A percentile compares a stretch with the other conserved stretches of the same genome.
Conservation (phyloP, 2,329 filamentous ascomycete species). For the Colletotrichum phormii region DNA sequence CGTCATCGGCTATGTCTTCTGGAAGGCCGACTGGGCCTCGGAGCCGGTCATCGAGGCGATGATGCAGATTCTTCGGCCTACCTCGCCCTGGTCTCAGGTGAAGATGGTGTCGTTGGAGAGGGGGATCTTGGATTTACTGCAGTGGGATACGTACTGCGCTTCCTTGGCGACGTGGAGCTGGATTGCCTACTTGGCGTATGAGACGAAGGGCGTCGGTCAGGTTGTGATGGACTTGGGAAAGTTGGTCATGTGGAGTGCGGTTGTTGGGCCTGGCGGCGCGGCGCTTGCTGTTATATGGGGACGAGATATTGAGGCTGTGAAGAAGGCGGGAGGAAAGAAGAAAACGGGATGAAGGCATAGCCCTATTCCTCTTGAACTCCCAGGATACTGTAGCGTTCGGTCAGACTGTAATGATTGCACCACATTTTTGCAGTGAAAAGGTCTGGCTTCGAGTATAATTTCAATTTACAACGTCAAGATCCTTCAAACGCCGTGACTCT, state of each 20-base stretch:
- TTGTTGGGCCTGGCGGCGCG: slow-evolving; percentile 39
- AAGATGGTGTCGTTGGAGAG: slow-evolving; percentile 30
- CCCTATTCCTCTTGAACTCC: too few species aligned
- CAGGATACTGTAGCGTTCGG: too few species aligned
- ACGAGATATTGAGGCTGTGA: slow-evolving; percentile 29
- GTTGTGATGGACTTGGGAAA: slow-evolving; percentile 10
- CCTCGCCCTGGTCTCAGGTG: background rate
- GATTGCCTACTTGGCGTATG: slow-evolving; percentile 34
- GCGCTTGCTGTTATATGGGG: slow-evolving; percentile 39
- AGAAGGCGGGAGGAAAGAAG: background rate
- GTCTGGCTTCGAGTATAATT: too few species aligned
- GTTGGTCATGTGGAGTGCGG: slow-evolving; percentile 4
- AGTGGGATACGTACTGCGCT: slow-evolving; percentile 42
- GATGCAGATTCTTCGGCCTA: slow-evolving; percentile 28
- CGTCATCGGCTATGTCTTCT: slow-evolving; percentile 22
- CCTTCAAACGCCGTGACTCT: too few species aligned
- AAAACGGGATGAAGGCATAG: too few species aligned
- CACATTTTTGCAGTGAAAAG: too few species aligned
- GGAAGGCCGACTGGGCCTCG: background rate
- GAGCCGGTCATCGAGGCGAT: background rate
- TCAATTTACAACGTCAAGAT: too few species aligned
- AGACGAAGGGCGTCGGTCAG: background rate
- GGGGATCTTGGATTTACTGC: slow-evolving; percentile 34
- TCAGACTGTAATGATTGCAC: too few species aligned
- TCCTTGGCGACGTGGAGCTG: slow-evolving; percentile 22